These are phyloP conservation scores for Jaenimonas drosophilae DNA, from an alignment of 208 protist genomes.

Conservation along the genomic window DNA sequence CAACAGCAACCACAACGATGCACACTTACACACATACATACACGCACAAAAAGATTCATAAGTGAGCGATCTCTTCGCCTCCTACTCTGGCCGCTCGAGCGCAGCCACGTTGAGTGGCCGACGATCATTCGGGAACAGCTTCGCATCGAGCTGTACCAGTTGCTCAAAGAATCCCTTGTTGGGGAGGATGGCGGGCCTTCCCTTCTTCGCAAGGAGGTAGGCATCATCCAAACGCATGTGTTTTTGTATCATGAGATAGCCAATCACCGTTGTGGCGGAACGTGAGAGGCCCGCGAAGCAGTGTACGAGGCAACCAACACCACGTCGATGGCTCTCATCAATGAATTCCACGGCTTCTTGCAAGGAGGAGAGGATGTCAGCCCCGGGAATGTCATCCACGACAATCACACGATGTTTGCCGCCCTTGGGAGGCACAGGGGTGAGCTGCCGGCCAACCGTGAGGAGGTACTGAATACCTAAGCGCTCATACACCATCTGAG, in stretches of 20 bases:
- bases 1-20: too few species aligned
- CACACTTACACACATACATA: background rate
- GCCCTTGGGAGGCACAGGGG: slow-evolving; percentile 51
- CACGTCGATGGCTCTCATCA: slow-evolving; percentile 43
- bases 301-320: slow-evolving; percentile 71
- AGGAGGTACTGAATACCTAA: slow-evolving; percentile 73
- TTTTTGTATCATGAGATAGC: slow-evolving; percentile 79
- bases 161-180: slow-evolving; percentile 82
- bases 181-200: slow-evolving; percentile 66
- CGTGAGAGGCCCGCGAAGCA: slow-evolving; percentile 89
- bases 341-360: slow-evolving; percentile 69
- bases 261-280: slow-evolving; percentile 81
- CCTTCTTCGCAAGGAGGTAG: slow-evolving; percentile 59
- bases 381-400: slow-evolving; percentile 82
- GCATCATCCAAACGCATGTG: slow-evolving; percentile 84
- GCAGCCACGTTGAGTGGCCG: slow-evolving; percentile 40
- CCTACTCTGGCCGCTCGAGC: slow-evolving; percentile 23
- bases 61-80: too few species aligned
- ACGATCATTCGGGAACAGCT: slow-evolving; percentile 37
- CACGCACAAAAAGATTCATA: background rate
- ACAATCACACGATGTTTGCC: slow-evolving; percentile 59
- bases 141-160: slow-evolving; percentile 45
- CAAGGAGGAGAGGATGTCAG: slow-evolving; percentile 70
- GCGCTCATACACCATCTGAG: slow-evolving; percentile 77
- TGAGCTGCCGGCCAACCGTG: slow-evolving; percentile 69